Percentiles rank a stretch among this genome's conserved stretches.
These are phyloP conservation scores for Phallus indusiatus DNA, from an alignment of 768 basidiomycete genomes.

Conservation along the genomic window DNA sequence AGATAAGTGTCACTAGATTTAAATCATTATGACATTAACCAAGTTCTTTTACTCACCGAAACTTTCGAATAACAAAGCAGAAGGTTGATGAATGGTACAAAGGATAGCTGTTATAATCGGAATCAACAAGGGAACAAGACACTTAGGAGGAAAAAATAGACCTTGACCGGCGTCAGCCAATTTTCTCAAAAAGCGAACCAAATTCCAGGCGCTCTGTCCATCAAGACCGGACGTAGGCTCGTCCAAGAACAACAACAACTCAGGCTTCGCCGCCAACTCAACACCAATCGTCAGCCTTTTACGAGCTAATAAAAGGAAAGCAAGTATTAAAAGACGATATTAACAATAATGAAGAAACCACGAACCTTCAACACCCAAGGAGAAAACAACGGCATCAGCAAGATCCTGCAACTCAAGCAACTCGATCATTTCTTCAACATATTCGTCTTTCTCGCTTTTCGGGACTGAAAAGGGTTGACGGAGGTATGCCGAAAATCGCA, in stretches of 20 bases:
- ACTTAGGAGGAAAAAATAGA: constrained; percentile 3
- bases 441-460: constrained; percentile 33
- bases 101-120: constrained; percentile 46
- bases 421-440: constrained; percentile 38
- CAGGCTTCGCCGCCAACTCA: constrained; percentile 50
- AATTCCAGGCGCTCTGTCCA: constrained; percentile 66
- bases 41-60: constrained; percentile 53
- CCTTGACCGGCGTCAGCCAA: constrained; percentile 74
- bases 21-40: constrained; percentile 14
- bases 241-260: constrained; percentile 64
- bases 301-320: constrained; percentile 14
- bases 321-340: constrained; percentile 9
- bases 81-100: constrained; percentile 87
- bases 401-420: constrained; percentile 37
- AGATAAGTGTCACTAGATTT: constrained; percentile 36
- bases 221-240: constrained; percentile 51
- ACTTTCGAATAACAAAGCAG: constrained; percentile 75
- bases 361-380: constrained; percentile 47
- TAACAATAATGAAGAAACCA: constrained; percentile 20
- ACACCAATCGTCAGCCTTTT: constrained; percentile 47
- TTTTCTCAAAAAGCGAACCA: constrained; percentile 73
- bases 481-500: constrained; percentile 37
- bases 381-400: constrained; percentile 38
- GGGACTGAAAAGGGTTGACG: constrained; percentile 33
- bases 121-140: background rate